A percentile compares a stretch with the other conserved stretches of the same genome.
Conservation (phyloP, 768 basidiomycete species). For the Mycena crocata region DNA sequence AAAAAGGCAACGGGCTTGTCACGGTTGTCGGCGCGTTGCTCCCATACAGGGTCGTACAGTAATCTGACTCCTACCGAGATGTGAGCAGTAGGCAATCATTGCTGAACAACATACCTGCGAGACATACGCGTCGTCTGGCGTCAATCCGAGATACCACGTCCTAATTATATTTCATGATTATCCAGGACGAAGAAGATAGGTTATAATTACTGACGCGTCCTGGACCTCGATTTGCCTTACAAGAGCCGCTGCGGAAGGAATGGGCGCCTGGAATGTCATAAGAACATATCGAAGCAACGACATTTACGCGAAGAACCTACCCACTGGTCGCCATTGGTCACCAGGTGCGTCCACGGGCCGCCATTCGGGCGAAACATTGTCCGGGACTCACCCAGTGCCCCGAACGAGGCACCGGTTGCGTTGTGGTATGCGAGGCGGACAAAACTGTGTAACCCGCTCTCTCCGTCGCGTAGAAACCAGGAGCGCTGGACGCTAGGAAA, state of each 20-base stretch:
- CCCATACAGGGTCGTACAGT: slow-evolving; percentile 36
- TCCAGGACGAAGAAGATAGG: not conserved
- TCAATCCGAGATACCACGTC: slow-evolving; percentile 42
- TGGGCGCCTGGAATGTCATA: slow-evolving; percentile 30
- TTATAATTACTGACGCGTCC: slow-evolving; percentile 35
- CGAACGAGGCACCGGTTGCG: slow-evolving; percentile 30
- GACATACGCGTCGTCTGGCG: slow-evolving; percentile 39
- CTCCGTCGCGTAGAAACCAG: slow-evolving; percentile 42
- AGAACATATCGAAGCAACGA: not conserved
- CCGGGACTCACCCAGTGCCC: slow-evolving; percentile 40
- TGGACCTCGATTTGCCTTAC: slow-evolving; percentile 36
- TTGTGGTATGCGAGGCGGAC: slow-evolving; percentile 40
- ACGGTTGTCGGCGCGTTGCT: not conserved
- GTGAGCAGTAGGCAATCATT: not conserved
- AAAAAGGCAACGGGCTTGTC: no score
- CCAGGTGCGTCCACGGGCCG: slow-evolving; percentile 39
- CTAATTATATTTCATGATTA: slow-evolving; percentile 14
- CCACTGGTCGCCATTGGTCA: slow-evolving; percentile 42
- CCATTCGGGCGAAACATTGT: slow-evolving; percentile 45
- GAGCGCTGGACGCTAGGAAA: slow-evolving; percentile 37
- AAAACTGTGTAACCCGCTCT: slow-evolving; percentile 42
- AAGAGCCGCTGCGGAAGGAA: slow-evolving; percentile 34
- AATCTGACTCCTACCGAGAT: slow-evolving; percentile 38
- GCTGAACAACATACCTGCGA: slow-evolving; percentile 20
- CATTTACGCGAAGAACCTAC: slow-evolving; percentile 11